Evolutionary conservation across 345 rosid species (phyloP), one percentile per base, ranked within the genome.

Genomic region (Heritiera fomes): DNA sequence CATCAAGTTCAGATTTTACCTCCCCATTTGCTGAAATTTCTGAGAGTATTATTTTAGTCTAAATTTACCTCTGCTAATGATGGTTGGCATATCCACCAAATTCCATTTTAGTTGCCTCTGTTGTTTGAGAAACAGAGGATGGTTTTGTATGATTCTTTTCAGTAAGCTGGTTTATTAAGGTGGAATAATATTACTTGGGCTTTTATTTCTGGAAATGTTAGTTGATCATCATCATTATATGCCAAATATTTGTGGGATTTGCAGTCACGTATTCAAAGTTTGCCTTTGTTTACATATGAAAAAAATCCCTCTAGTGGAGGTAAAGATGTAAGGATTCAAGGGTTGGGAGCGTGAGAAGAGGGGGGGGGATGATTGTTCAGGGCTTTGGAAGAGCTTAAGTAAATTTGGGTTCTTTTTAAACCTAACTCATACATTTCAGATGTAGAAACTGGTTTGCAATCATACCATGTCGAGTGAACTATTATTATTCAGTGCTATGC

Each of bases 11-110:
- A 4, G 23, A 10, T 17, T 30, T 32, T 71, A 4, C 61, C 46
- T 71, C 61, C 38, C 14, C 62, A 55, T 38, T 38, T 55, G 50
- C 34, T 55, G 17, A 73, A 40, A n/a, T 73, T 40, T 34, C 18
- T 6, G 9, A 18, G 64, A 49, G 17, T 73, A 52, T 38, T 18
- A n/a, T 73, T 72, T 52, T 53, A n/a, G 50, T 38, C 18, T 55
- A 38, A 73, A 73, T 72, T 55, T 55, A n/a, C 87, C 49, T 38
- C 64, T 38, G 14, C 45, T 15, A n/a, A 56, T 55, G 32, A 38
- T 18, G 32, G 75, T 17, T 55, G n/a, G 64, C 34, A n/a, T 71
- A 71, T 32, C 75, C 61, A 1, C 14, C 46, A 4, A 18, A 71
- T 52, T 30, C 14, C 8, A 34, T 55, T 55, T 55, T 73, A 72